phyloP scores from a whole-genome alignment of 2,329 filamentous ascomycete genomes.

The Aureobasidium mangrovei region DNA sequence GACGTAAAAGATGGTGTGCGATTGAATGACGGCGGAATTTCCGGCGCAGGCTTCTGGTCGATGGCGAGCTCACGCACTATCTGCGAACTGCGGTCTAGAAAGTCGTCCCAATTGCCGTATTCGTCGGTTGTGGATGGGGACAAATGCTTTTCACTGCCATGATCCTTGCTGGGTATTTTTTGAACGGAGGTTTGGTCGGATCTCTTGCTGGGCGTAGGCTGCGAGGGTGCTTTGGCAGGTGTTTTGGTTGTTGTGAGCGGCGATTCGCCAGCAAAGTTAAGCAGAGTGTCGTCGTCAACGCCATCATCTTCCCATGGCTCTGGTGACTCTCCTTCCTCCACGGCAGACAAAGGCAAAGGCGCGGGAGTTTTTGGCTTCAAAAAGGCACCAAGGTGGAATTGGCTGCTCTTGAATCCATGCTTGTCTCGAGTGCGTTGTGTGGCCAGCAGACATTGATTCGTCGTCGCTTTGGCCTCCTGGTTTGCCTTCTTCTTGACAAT shows the following conservation, averaged over 20 bases:
- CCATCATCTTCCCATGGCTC: slow-evolving; percentile 17
- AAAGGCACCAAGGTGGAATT: slow-evolving; percentile 29
- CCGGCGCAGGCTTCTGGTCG: not conserved
- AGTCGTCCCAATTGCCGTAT: slow-evolving; percentile 24
- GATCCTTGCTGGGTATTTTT: not conserved
- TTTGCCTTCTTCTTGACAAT: slow-evolving; percentile 25
- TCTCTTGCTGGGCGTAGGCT: slow-evolving; percentile 1
- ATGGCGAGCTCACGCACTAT: slow-evolving; percentile 34
- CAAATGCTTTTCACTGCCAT: not conserved
- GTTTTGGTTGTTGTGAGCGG: not conserved
- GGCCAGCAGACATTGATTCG: slow-evolving; percentile 20
- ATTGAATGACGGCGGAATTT: slow-evolving; percentile 12
- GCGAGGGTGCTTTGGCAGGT: not conserved
- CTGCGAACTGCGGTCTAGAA: slow-evolving; percentile 39
- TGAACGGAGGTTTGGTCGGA: not conserved
- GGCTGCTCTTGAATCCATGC: slow-evolving; percentile 29
- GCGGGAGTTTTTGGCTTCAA: slow-evolving; percentile 17
- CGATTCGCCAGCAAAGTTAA: slow-evolving; percentile 18
- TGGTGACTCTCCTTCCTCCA: not conserved
- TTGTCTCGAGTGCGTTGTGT: slow-evolving; percentile 26
- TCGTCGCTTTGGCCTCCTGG: slow-evolving; percentile 9
- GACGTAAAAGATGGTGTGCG: slow-evolving; percentile 29
- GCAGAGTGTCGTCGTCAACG: slow-evolving; percentile 26
- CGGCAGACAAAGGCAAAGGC: not conserved
- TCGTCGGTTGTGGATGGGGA: slow-evolving; percentile 17